Percentiles rank a stretch among this genome's conserved stretches.
These are phyloP conservation scores for Vicia villosa DNA, from an alignment of 306 rosid genomes.

Conservation along the genomic window DNA sequence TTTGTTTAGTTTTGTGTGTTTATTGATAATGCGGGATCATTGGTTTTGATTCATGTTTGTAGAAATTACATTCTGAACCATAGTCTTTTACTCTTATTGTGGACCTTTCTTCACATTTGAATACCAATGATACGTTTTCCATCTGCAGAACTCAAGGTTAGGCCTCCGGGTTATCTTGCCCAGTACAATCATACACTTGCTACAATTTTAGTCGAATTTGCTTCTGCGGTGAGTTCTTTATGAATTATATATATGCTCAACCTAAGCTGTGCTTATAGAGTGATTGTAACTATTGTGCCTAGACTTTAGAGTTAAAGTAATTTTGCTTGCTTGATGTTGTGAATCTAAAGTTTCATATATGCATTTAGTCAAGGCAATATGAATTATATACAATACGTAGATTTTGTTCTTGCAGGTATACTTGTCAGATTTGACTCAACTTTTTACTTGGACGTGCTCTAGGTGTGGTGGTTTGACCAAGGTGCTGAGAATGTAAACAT, in stretches of 20 bases:
- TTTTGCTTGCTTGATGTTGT: conserved; percentile 16
- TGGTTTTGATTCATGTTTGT: not conserved
- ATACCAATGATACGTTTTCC: not conserved
- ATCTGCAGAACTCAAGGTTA: conserved; percentile 55
- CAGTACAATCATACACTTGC: conserved; percentile 78
- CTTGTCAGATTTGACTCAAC: conserved; percentile 79
- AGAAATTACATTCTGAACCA: conserved; percentile 2
- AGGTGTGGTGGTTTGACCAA: conserved; percentile 73
- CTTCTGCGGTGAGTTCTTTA: conserved; percentile 73
- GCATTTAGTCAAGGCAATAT: conserved; percentile 17
- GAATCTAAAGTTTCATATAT: conserved; percentile 29
- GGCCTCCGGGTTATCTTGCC: conserved; percentile 26
- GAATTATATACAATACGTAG: conserved; percentile 25
- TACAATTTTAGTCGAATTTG: conserved; percentile 73
- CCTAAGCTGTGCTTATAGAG: no score
- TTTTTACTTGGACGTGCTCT: conserved; percentile 90
- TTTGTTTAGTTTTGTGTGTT: conserved; percentile 1
- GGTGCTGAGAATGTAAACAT: conserved; percentile 57
- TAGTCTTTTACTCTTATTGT: not conserved
- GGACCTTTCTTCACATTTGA: conserved; percentile 17
- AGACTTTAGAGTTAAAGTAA: conserved; percentile 23
- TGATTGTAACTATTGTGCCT: no score
- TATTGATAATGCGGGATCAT: not conserved
- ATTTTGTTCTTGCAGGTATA: conserved; percentile 70
- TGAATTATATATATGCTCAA: conserved; percentile 12